Base-by-base conservation (phyloP, 1,139 yeast genomes). In the Suhomyces bolitotheri region DNA sequence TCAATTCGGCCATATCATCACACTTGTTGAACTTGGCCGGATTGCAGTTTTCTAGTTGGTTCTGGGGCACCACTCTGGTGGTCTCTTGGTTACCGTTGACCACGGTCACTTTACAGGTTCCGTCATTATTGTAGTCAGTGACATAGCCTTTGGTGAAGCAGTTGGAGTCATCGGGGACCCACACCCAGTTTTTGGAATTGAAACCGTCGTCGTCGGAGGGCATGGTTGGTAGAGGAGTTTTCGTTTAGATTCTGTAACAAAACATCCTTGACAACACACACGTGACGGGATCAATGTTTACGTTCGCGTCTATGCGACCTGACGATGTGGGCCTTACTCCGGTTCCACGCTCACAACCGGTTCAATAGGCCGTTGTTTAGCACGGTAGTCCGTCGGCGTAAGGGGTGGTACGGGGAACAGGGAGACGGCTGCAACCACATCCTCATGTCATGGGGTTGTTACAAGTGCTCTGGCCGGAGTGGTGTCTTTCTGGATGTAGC, bases 1-100 rank as follows among this genome's bases (percentile, higher is more conserved):
- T 94, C 49, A 92, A 70, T 50, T 90, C 96, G 0, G 98, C 97
- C 94, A 92, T 88, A 55, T 92, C 97, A 49, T 85, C 81, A 41
- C 95, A 90, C 51, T 81, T 83, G 60, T 92, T 95, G 59, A 92
- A 92, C 50, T 87, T 86, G n/a, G 82, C 73, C 1, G 99, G 98
- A 55, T 92, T 92, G 38, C 85, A 82, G 46, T 80, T 79, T 45
- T 85, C 84, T 14, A 82, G 65, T 20, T 62, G 58, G 16, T 66
- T 62, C 21, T 74, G 65, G 19, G 36, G 39, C 15, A 62, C 64
- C 43, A 61, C 44, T 41, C 49, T 46, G 33, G 53, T 47, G 58
- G 43, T 66, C 53, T 53, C 72, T 37, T 62, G 60, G 40, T 56
- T 60, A 12, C 76, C 78, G 39, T 75, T 76, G 12, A 67, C 66